Evolutionary conservation across 306 rosid species (phyloP), one percentile per base, ranked within the genome.

Genomic region (Cyclanthera cordifolia): DNA sequence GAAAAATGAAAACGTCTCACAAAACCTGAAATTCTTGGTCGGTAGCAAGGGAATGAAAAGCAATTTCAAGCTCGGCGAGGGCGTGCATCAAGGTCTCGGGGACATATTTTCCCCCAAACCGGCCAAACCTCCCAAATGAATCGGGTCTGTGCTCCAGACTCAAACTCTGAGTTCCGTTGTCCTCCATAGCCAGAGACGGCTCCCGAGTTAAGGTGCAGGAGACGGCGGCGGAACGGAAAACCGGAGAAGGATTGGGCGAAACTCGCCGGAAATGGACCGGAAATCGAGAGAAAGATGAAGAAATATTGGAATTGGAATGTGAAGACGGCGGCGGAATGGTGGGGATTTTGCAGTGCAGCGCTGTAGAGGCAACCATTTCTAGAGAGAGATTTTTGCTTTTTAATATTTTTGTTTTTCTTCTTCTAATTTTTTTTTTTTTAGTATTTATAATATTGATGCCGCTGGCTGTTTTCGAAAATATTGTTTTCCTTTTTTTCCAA

Each of bases 51-150:
- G 85, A 24, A 72, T 77, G 71, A 47, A 93, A 93, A 0, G 99
- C 89, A 24, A 86, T 52, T 73, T 90, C 96, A 51, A 93, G 99
- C 80, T 90, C 88, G 25, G 90, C 5, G 66, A 90, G 96, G 0
- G 96, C 99, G 19, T 87, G 66, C 96, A 93, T 93, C 19, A 93
- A 78, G 61, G 99, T 93, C 43, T 93, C 99, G 24, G 99, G 99
- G 17, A 93, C 99, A 51, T 93, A 93, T 52, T 93, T 93, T 2
- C 99, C 99, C 2, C 99, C 99, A 64, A 83, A 93, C 53, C 77
- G 85, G 0, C 99, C 99, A 72, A 86, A 93, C 19, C 96, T 82
- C 0, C 99, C 99, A 50, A 90, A 86, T 0, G 96, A 82, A 86
- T 93, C 99, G 50, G 99, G 99, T 57, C 96, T 74, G 64, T 68